Evolutionary conservation across 495 filamentous ascomycete genomes (phyloP), one percentile per base, ranked within the genome.

Genomic region (Penicillium verhagenii): DNA sequence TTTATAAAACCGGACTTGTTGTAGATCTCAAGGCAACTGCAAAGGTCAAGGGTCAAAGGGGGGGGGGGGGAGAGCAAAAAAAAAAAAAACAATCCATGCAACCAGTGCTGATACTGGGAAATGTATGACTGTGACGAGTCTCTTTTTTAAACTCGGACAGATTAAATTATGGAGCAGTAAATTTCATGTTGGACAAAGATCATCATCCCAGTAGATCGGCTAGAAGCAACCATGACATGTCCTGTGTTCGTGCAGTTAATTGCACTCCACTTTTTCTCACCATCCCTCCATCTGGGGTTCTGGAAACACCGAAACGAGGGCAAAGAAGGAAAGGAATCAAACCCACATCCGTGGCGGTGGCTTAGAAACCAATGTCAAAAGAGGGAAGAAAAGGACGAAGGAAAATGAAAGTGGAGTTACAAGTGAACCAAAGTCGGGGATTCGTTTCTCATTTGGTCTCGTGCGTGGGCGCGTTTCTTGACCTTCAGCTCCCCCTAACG

Each of bases 251-350:
- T 2, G 37, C 53, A 56, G 33, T 47, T 43, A 29, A 25, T 23
- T 26, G 5, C 21, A 18, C 21, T 24, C 26, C 29, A 38, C 21
- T 28, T 23, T 16, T 24, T 2, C 6, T 35, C 35, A 7, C 21
- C 19, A 43, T 46, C 47, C n/a, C n/a, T 52, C 54, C 62, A 57
- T 67, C 64, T 63, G 64, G 64, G 64, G 64, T 65, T 67, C 64
- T 67, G 57, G 64, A 59, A 72, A 63, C 50, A 59, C 51, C 49
- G 56, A 69, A 58, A 58, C 31, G 59, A 51, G 40, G 43, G 35
- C 50, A 64, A 54, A 57, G 43, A 48, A 53, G 23, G 26, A 45
- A 52, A 16, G 37, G 18, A 24, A 21, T 35, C 18, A 20, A 42
- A 58, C 54, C 35, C 43, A 54, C 59, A 52, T 13, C 54, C 64